phyloP scores from a whole-genome alignment of 1,284 basidiomycete species.

The Rhizoctonia solani region DNA sequence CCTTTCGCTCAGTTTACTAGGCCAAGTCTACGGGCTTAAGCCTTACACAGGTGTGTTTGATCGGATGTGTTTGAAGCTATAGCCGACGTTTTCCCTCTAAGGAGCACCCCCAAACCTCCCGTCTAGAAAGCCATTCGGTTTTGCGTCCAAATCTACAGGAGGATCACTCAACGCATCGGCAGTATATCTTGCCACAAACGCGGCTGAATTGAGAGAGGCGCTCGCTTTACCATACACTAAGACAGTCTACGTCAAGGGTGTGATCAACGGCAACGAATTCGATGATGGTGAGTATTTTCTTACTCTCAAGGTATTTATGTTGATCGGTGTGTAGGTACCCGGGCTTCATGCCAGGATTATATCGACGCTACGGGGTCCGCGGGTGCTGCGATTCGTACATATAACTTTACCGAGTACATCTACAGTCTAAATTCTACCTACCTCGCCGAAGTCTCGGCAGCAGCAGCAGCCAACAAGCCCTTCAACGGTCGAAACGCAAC shows the following conservation, averaged over 20 bases:
- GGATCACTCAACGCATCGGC: conserved; percentile 18
- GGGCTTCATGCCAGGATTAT: conserved; percentile 15
- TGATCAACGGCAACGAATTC: conserved; percentile 21
- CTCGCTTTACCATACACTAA: conserved; percentile 13
- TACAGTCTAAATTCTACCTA: conserved; percentile 22
- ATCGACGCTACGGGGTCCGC: conserved; percentile 15
- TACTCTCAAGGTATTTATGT: neutral
- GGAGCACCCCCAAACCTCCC: conserved; percentile 3
- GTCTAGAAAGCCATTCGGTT: conserved; percentile 1
- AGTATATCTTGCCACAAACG: conserved; percentile 9
- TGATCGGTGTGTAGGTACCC: neutral
- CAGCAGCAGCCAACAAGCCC: neutral
- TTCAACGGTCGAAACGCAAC: conserved; percentile 8
- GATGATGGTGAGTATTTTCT: conserved; percentile 8
- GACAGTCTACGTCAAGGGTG: conserved; percentile 18
- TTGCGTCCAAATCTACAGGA: conserved; percentile 17
- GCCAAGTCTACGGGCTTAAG: neutral
- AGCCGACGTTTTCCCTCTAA: neutral
- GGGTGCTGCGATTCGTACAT: conserved; percentile 24
- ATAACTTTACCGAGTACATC: conserved; percentile 30
- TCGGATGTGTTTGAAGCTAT: neutral
- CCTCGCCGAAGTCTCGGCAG: neutral
- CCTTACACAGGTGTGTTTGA: neutral
- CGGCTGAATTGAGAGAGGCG: conserved; percentile 23
- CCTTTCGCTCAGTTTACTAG: too few species aligned